These are phyloP conservation scores for Sanghuangporus weigelae DNA, from an alignment of 1,284 basidiomycete genomes.

Conservation along the genomic window DNA sequence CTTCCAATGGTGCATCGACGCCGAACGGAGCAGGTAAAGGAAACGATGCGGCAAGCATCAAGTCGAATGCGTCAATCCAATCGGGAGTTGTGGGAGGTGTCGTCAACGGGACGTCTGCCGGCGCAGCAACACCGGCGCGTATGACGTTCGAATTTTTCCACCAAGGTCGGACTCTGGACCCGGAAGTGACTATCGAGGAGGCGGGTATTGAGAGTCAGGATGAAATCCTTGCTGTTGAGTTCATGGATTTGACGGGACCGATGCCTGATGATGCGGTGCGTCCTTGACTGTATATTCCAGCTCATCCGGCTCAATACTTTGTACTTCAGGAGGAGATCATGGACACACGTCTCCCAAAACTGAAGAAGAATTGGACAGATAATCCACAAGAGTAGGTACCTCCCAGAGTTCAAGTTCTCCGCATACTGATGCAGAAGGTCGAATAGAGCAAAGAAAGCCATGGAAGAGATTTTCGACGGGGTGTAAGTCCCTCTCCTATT, in stretches of 20 bases:
- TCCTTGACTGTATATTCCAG: conserved; percentile 16
- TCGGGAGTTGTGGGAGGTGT: conserved; percentile 19
- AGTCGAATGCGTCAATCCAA: conserved; percentile 12
- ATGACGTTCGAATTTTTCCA: conserved; percentile 80
- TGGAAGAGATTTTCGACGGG: conserved; percentile 76
- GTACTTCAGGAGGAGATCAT: conserved; percentile 52
- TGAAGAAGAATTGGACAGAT: conserved; percentile 74
- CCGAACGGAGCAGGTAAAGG: conserved; percentile 20
- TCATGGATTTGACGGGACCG: conserved; percentile 76
- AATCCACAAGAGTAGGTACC: conserved; percentile 61
- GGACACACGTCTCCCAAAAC: conserved; percentile 55
- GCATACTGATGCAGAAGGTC: not conserved
- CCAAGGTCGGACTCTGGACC: conserved; percentile 65
- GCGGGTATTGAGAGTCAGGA: conserved; percentile 78
- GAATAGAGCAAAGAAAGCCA: conserved; percentile 57
- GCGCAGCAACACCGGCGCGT: conserved; percentile 24
- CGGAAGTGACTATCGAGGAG: conserved; percentile 78
- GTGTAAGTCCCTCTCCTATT: conserved; percentile 41
- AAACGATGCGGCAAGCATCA: conserved; percentile 34
- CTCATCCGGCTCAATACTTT: conserved; percentile 2
- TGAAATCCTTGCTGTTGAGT: conserved; percentile 78
- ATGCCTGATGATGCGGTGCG: conserved; percentile 58
- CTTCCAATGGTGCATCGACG: not conserved
- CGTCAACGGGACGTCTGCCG: conserved; percentile 22
- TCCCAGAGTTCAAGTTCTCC: not conserved